Percentiles rank a stretch among this genome's conserved stretches.
These are phyloP conservation scores for Phytophthora citrophthora DNA, from an alignment of 352 stramenopile genomes.

Conservation along the genomic window DNA sequence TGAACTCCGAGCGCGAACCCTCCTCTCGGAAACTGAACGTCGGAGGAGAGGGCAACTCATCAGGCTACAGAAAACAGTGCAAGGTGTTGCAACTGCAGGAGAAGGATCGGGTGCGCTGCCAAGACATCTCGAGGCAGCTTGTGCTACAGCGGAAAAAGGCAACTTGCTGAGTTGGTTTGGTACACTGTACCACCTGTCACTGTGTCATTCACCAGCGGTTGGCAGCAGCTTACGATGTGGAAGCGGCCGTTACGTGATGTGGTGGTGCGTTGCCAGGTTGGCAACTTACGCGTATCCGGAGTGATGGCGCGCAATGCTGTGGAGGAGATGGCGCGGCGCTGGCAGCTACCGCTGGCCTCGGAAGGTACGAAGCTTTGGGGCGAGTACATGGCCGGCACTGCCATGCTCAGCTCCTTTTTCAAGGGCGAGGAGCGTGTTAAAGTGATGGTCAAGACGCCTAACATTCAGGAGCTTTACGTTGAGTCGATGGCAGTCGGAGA, in stretches of 20 bases:
- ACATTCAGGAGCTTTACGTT: conserved; percentile 78
- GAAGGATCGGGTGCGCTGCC: conserved; percentile 60
- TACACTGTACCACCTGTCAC: background rate
- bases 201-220: background rate
- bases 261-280: conserved; percentile 75
- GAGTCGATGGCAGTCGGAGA: conserved; percentile 83
- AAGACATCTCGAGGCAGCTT: conserved; percentile 53
- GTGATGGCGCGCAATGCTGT: conserved; percentile 71
- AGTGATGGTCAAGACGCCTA: conserved; percentile 65
- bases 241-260: conserved; percentile 68
- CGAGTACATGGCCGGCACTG: conserved; percentile 88
- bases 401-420: conserved; percentile 89
- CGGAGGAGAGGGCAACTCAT: conserved; percentile 19
- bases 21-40: conserved; percentile 13
- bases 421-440: conserved; percentile 89
- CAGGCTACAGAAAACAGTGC: conserved; percentile 46
- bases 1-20: conserved; percentile 9
- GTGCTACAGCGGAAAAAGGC: conserved; percentile 60
- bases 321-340: conserved; percentile 61
- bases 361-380: conserved; percentile 71
- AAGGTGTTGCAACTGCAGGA: conserved; percentile 70
- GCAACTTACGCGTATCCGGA: conserved; percentile 81
- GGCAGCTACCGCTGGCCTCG: conserved; percentile 49
- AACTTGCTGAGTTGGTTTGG: conserved; percentile 29
- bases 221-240: conserved; percentile 38